Evolutionary conservation across 306 rosid species (phyloP).

Genomic region (Luffa acutangula): DNA sequence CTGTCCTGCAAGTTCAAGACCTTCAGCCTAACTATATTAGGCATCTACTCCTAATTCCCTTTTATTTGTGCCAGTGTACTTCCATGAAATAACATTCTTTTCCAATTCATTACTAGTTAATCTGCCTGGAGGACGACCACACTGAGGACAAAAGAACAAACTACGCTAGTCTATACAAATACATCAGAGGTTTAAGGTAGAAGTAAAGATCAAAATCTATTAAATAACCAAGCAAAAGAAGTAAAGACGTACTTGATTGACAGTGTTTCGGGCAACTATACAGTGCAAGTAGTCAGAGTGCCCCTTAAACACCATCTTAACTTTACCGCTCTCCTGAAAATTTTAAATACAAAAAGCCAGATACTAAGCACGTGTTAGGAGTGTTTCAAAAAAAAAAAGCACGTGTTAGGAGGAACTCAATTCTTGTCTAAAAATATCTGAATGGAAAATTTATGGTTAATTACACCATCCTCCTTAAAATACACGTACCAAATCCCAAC

Average conservation of each 20-base stretch:
- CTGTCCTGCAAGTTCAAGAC: background rate
- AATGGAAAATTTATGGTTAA: background rate
- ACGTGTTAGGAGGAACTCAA: background rate
- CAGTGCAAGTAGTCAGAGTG: conserved; percentile 85
- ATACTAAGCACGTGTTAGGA: background rate
- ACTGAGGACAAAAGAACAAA: background rate
- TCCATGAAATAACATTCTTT: background rate
- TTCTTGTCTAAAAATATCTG: background rate
- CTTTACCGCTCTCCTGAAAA: conserved; percentile 62
- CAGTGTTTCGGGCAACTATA: conserved; percentile 68
- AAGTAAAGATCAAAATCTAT: background rate
- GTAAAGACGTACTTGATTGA: conserved; percentile 51
- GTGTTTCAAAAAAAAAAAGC: background rate
- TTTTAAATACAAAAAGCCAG: conserved; percentile 11
- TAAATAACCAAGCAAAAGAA: conserved; percentile 2
- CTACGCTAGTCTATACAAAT: background rate
- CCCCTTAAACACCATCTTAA: conserved; percentile 72
- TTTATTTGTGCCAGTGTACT: background rate
- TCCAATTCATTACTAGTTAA: background rate
- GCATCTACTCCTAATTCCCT: background rate
- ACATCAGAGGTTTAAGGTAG: background rate
- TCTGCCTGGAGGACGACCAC: background rate
- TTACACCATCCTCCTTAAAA: conserved; percentile 30
- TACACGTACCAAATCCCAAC: conserved; percentile 97
- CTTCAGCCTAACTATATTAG: background rate